These are phyloP conservation scores for Aspergillus sp. DNA, from an alignment of 2,329 filamentous ascomycete species.

Conservation along the genomic window DNA sequence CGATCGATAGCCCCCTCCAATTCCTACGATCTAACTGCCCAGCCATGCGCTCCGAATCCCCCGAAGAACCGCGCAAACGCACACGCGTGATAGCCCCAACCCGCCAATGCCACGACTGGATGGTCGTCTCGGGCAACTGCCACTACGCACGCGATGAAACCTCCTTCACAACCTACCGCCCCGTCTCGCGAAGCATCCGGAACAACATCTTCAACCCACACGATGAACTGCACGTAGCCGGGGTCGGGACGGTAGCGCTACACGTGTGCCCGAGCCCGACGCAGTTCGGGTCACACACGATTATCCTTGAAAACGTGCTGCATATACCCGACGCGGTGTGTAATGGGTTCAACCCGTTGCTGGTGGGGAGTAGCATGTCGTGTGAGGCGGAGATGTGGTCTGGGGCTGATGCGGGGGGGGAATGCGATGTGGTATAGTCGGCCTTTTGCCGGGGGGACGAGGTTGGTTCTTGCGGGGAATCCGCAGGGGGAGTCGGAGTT, in stretches of 20 bases:
- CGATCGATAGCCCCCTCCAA: too few relatives aligned
- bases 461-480: conserved; percentile 11
- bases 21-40: too few relatives aligned
- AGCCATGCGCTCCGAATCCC: too few relatives aligned
- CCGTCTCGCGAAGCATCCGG: conserved; percentile 12
- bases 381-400: conserved; percentile 15
- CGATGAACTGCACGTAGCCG: conserved; percentile 21
- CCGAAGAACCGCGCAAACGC: background rate
- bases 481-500: conserved; percentile 14
- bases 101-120: conserved; percentile 21
- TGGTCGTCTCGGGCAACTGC: conserved; percentile 22
- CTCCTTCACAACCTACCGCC: conserved; percentile 25
- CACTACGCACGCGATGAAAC: conserved; percentile 29
- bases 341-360: conserved; percentile 24
- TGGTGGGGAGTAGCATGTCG: conserved; percentile 19
- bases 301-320: conserved; percentile 27
- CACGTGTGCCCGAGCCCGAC: conserved; percentile 16
- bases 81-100: background rate
- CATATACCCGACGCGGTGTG: conserved; percentile 31
- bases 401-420: conserved; percentile 10
- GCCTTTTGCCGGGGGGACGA: conserved; percentile 14
- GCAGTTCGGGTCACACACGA: conserved; percentile 15
- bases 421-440: conserved; percentile 12
- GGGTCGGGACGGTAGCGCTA: conserved; percentile 29
- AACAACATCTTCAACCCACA: conserved; percentile 19